phyloP scores from a whole-genome alignment of 768 basidiomycete genomes.

The Punctularia strigosozonata region DNA sequence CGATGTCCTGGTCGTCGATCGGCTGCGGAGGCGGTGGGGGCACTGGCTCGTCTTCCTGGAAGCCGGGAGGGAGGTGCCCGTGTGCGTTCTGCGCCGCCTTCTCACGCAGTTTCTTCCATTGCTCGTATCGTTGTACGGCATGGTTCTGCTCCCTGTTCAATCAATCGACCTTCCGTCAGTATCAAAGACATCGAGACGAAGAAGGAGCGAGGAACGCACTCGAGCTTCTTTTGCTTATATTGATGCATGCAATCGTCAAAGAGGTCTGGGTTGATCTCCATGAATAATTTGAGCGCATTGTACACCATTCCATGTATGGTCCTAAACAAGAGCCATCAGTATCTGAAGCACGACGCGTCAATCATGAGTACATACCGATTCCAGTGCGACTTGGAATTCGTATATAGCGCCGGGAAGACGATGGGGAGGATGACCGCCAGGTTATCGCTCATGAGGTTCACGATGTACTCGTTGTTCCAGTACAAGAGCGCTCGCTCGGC shows the following conservation, averaged over 20 bases:
- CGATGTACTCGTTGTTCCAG: constrained; percentile 99
- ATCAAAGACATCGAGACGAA: constrained; percentile 1
- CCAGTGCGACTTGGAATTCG: constrained; percentile 96
- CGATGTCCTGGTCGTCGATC: constrained; percentile 75
- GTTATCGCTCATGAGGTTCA: constrained; percentile 98
- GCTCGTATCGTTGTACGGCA: constrained; percentile 73
- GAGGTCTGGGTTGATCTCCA: constrained; percentile 96
- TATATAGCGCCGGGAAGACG: constrained; percentile 92
- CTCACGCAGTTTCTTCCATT: constrained; percentile 82
- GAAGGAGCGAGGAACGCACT: constrained; percentile 39
- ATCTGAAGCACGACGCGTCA: not conserved
- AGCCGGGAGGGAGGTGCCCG: constrained; percentile 61
- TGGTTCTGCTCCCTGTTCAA: constrained; percentile 71
- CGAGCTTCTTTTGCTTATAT: constrained; percentile 78
- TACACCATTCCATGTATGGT: constrained; percentile 99
- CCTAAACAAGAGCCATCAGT: constrained; percentile 27
- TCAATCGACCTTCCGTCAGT: not conserved
- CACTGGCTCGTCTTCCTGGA: constrained; percentile 53
- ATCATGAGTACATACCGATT: constrained; percentile 60
- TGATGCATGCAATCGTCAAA: constrained; percentile 92
- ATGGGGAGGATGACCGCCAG: constrained; percentile 81
- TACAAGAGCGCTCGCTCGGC: constrained; percentile 94
- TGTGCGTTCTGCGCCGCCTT: constrained; percentile 60
- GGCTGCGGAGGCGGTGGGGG: constrained; percentile 71
- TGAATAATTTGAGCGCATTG: constrained; percentile 94